Percentiles rank a stretch among this genome's conserved stretches.
Conservation (phyloP, 805 yeast genomes). For the Cyberlindnera euphorbiae region DNA sequence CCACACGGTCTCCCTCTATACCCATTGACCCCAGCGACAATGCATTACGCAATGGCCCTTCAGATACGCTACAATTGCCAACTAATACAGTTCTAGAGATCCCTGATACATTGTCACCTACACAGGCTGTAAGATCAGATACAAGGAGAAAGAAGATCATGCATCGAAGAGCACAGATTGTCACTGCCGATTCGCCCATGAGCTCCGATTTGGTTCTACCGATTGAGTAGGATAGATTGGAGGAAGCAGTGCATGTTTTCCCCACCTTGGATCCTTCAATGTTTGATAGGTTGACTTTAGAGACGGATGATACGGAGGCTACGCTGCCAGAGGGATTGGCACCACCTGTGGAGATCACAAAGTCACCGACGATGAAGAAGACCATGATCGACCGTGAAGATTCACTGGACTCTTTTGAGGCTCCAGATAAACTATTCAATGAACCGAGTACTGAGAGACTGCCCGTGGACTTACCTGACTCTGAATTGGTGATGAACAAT, state of each 20-base stretch:
- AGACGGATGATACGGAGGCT: not conserved
- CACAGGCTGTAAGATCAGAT: not conserved
- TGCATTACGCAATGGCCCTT: no score
- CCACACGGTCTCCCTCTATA: not conserved
- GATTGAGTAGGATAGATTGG: constrained; percentile 1
- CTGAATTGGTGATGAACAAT: no score
- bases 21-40: constrained; percentile 3
- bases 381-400: no score
- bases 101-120: constrained; percentile 10
- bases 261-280: constrained; percentile 7
- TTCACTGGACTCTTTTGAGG: no score
- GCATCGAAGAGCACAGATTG: constrained; percentile 24
- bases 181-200: constrained; percentile 17
- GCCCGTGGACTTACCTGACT: no score
- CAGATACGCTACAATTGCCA: constrained; percentile 15
- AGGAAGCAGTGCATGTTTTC: constrained; percentile 6
- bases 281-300: not conserved
- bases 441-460: no score
- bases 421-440: no score
- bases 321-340: constrained; percentile 7
- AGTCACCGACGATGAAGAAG: no score
- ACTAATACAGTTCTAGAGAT: constrained; percentile 20
- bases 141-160: constrained; percentile 14
- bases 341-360: constrained; percentile 5
- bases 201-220: not conserved